phyloP scores from a whole-genome alignment of 352 stramenopile species.

The Phytophthora constricta region DNA sequence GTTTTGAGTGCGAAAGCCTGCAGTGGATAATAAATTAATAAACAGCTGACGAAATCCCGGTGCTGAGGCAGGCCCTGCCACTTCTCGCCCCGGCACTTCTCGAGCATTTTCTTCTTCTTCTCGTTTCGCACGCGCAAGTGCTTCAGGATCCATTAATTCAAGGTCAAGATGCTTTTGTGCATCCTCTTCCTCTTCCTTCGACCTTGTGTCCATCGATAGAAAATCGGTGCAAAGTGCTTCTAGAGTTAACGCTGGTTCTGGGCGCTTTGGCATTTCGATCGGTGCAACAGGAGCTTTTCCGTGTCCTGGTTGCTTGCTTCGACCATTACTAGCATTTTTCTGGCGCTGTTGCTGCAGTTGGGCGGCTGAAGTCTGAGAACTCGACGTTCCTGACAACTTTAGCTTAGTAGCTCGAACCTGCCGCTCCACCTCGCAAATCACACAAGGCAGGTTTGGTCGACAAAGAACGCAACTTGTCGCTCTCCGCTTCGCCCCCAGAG shows the following conservation, averaged over 20 bases:
- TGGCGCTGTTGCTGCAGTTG: neutral
- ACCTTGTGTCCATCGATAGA: constrained; percentile 40
- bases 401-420: constrained; percentile 22
- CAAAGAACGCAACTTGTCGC: constrained; percentile 35
- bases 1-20: too few relatives aligned
- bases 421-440: constrained; percentile 41
- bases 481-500: constrained; percentile 28
- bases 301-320: constrained; percentile 1
- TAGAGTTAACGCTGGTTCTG: constrained; percentile 20
- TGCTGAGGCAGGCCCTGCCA: neutral
- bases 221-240: constrained; percentile 43
- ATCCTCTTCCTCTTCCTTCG: constrained; percentile 48
- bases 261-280: constrained; percentile 1
- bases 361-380: neutral
- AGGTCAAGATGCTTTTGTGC: constrained; percentile 38
- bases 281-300: neutral
- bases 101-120: constrained; percentile 30
- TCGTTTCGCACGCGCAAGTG: constrained; percentile 36
- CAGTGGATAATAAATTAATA: too few relatives aligned
- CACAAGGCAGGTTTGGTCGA: constrained; percentile 32
- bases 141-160: constrained; percentile 37
- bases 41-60: constrained; percentile 9
- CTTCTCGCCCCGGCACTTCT: neutral
- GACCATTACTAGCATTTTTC: constrained; percentile 4
- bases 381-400: constrained; percentile 5